Conservation (phyloP, 352 stramenopile species). For the Pythium insidiosum region DNA sequence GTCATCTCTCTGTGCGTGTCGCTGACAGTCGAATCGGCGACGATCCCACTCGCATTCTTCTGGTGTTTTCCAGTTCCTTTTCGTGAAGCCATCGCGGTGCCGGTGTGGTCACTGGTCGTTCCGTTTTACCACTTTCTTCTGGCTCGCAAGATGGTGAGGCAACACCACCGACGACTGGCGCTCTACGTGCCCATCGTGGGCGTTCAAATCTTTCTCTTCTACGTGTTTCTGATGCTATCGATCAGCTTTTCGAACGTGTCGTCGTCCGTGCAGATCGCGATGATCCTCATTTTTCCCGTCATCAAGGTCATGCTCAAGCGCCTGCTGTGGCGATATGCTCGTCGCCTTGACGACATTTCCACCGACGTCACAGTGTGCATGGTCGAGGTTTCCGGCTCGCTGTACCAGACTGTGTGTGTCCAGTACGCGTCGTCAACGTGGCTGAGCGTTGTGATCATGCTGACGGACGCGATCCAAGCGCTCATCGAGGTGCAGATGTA, state of each 20-base stretch:
- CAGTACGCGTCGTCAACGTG: constrained; percentile 2
- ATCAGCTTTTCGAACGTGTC: constrained; percentile 1
- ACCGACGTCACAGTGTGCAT: constrained; percentile 11
- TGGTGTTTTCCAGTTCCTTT: constrained; percentile 9
- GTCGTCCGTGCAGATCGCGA: neutral
- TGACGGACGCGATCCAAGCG: constrained; percentile 8
- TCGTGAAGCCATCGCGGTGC: constrained; percentile 6
- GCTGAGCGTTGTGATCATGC: constrained; percentile 6
- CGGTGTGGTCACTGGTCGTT: neutral
- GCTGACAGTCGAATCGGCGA: constrained; percentile 1
- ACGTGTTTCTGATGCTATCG: constrained; percentile 1
- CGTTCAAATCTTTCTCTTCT: constrained; percentile 6
- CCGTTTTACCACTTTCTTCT: neutral
- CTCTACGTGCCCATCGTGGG: constrained; percentile 2
- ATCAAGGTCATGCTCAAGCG: constrained; percentile 7
- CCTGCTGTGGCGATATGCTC: constrained; percentile 4
- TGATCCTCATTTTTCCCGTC: constrained; percentile 4
- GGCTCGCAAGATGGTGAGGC: neutral
- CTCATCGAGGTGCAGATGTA: constrained; percentile 10
- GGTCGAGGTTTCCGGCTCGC: constrained; percentile 9
- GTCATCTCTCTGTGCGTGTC: constrained; percentile 5
- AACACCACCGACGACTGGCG: neutral
- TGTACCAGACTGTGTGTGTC: constrained; percentile 11
- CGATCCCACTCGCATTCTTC: constrained; percentile 1
- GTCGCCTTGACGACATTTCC: constrained; percentile 9